Conservation (phyloP, 805 yeast genomes). For the Komagataella ulmi region DNA sequence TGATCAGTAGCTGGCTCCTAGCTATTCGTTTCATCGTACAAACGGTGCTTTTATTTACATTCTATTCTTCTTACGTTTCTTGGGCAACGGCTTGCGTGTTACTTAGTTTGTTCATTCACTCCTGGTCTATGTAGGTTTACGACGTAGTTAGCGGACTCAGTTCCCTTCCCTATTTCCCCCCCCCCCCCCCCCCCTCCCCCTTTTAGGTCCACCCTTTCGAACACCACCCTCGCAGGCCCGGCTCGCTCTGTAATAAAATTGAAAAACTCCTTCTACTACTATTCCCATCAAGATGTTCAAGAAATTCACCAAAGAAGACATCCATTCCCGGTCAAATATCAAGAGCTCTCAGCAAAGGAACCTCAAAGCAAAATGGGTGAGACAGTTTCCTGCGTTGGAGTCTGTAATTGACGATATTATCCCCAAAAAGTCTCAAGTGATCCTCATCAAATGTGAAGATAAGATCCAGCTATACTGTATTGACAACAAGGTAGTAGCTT, state of each 20-base stretch:
- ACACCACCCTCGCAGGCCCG: too few species aligned
- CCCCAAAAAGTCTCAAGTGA: slow-evolving; percentile 80
- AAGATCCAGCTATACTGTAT: slow-evolving; percentile 66
- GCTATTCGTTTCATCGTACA: not conserved
- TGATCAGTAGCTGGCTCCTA: not conserved
- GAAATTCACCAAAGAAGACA: slow-evolving; percentile 67
- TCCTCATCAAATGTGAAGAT: slow-evolving; percentile 79
- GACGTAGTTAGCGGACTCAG: too few species aligned
- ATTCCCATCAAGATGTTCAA: slow-evolving; percentile 14
- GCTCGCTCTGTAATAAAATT: not conserved
- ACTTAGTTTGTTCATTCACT: too few species aligned
- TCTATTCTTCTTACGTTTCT: too few species aligned
- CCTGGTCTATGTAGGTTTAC: too few species aligned
- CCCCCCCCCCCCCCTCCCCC: too few species aligned
- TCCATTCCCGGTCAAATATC: slow-evolving; percentile 82
- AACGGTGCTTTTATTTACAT: too few species aligned
- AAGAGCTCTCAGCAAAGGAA: slow-evolving; percentile 91
- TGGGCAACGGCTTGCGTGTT: too few species aligned
- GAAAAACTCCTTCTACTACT: not conserved
- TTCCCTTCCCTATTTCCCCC: too few species aligned
- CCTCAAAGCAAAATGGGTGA: slow-evolving; percentile 60
- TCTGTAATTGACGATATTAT: slow-evolving; percentile 66
- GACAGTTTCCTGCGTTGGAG: slow-evolving; percentile 65
- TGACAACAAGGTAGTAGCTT: slow-evolving; percentile 62
- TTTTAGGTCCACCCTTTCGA: too few species aligned